These are phyloP conservation scores for Fomitopsis pulvina DNA, from an alignment of 768 basidiomycete genomes.

Conservation along the genomic window DNA sequence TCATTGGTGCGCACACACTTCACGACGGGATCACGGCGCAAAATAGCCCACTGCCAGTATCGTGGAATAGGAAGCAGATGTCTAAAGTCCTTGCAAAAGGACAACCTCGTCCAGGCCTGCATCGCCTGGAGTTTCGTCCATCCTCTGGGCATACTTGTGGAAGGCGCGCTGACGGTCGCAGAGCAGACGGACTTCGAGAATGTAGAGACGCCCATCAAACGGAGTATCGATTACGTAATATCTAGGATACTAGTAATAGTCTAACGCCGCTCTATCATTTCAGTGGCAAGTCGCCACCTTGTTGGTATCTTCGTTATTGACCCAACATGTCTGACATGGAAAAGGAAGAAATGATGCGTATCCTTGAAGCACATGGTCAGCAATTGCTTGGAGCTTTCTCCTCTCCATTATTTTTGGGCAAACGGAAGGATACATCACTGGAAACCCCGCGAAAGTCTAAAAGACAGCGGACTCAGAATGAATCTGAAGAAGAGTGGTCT, in stretches of 20 bases:
- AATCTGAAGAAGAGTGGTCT: constrained; percentile 33
- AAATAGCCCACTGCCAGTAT: constrained; percentile 38
- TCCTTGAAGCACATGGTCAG: constrained; percentile 41
- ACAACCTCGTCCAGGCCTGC: background rate
- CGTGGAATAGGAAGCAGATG: constrained; percentile 61
- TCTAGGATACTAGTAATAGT: too few relatives aligned
- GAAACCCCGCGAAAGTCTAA: too few relatives aligned
- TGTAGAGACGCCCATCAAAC: too few relatives aligned
- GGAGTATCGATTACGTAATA: too few relatives aligned
- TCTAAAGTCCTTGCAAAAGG: constrained; percentile 37
- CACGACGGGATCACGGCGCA: constrained; percentile 32
- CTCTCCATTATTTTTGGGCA: constrained; percentile 10
- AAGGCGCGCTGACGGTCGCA: background rate
- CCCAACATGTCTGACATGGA: constrained; percentile 13
- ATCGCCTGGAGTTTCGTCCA: background rate
- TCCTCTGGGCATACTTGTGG: background rate
- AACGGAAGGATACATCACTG: constrained; percentile 17
- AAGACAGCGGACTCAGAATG: constrained; percentile 9
- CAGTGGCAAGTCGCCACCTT: too few relatives aligned
- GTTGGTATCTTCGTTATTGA: too few relatives aligned
- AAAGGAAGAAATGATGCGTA: constrained; percentile 28
- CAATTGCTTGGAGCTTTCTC: constrained; percentile 39
- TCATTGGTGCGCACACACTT: constrained; percentile 59
- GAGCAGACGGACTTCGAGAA: background rate
- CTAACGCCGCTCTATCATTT: too few relatives aligned